Evolutionary conservation across 495 filamentous ascomycete species (phyloP).

Genomic region (Opeltia flavorubescens): DNA sequence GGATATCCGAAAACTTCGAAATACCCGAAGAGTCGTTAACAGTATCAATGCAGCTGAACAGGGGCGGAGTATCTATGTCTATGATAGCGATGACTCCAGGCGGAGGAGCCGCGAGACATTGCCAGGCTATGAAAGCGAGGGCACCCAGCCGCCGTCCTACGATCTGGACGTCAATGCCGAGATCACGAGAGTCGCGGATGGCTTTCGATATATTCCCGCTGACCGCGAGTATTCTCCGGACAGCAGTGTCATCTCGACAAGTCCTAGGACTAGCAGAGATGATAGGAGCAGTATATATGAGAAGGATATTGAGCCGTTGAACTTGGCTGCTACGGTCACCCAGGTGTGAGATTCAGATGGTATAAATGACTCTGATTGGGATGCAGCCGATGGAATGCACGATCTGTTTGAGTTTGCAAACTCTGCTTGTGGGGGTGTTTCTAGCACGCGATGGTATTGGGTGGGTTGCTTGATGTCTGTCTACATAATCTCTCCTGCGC

Average conservation of each 20-base stretch:
- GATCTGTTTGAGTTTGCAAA: not conserved
- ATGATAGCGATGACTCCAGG: conserved; percentile 8
- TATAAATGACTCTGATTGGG: no score
- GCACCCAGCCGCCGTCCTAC: conserved; percentile 14
- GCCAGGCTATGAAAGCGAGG: conserved; percentile 17
- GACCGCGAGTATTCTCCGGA: conserved; percentile 13
- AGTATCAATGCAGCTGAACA: conserved; percentile 31
- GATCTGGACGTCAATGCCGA: conserved; percentile 2
- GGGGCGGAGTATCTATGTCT: conserved; percentile 14
- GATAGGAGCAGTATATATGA: conserved; percentile 14
- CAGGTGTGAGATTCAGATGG: no score
- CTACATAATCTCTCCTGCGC: not conserved
- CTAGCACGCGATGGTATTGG: no score
- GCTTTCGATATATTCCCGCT: conserved; percentile 5
- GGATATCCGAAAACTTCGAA: conserved; percentile 34
- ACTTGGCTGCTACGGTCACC: conserved; percentile 1
- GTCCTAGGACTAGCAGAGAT: conserved; percentile 18
- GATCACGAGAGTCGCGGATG: conserved; percentile 4
- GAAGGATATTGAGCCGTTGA: conserved; percentile 15
- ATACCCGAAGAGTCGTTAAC: conserved; percentile 25
- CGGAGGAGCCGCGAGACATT: conserved; percentile 13
- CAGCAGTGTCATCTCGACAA: conserved; percentile 17
- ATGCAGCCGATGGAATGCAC: not conserved
- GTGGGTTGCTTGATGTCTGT: not conserved
- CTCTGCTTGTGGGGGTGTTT: no score